Base-by-base conservation (phyloP, 1,284 basidiomycete genomes). In the Malassezia japonica region DNA sequence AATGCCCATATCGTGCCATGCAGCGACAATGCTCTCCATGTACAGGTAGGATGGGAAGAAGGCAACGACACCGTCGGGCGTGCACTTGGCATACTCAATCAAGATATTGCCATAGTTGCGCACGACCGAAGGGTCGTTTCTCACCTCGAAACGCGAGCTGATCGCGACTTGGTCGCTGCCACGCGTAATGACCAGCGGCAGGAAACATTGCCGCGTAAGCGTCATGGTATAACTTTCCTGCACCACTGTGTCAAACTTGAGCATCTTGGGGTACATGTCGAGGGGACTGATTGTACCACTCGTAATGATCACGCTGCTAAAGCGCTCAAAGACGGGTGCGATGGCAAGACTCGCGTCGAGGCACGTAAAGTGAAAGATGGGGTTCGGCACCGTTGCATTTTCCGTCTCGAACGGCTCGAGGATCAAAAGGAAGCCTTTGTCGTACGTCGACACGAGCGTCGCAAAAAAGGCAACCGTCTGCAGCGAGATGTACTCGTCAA, bases 1-100 rank as follows among this genome's bases (percentile, higher is more conserved):
- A 62, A 98, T 98, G 39, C 92, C 94, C 94, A 99, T 98, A 74
- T 99, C 94, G 74, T 96, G 95, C 94, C 94, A 99, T 12, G 94
- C 94, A 2, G 90, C 89, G 18, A 98, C 94, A 59, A 99, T 99
- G 29, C 87, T 91, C 76, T 99, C 94, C 94, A 99, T 99, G 76
- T 99, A 99, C 23, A 99, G 81, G 76, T 99, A 99, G 72, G 87
- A 91, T 15, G 94, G 94, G 76, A 99, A 99, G 80, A 99, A 99
- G 7, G 91, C 92, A 28, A 96, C 94, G 56, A 99, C 87, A n/a
- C 94, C 94, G 74, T 99, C 94, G 6, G 94, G 94, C 0, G 98
- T 89, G 48, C 88, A 89, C 74, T 91, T 92, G 74, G 87, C 87
- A 76, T 95, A 95, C 75, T 99, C 94, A 65, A 96, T 84, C 31